Conservation (phyloP, 495 filamentous ascomycete species). For the Stereocaulon alpinum region DNA sequence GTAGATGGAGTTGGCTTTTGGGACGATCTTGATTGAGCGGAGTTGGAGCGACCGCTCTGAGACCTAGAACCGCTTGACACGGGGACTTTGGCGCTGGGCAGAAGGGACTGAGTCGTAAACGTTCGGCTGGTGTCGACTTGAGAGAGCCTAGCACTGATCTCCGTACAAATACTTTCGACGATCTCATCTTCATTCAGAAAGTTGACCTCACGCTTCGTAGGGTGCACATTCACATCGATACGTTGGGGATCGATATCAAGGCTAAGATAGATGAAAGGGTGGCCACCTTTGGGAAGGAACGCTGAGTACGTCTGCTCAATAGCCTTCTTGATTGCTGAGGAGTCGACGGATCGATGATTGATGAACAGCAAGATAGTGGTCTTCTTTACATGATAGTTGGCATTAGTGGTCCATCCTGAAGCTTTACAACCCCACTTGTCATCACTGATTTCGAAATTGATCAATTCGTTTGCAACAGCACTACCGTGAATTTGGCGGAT, state of each 20-base stretch:
- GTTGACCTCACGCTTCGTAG: conserved; percentile 95
- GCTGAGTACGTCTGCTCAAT: conserved; percentile 83
- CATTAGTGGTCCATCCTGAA: conserved; percentile 76
- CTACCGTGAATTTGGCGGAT: conserved; percentile 86
- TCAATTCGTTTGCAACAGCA: conserved; percentile 77
- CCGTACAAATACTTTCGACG: conserved; percentile 74
- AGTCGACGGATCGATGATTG: conserved; percentile 95
- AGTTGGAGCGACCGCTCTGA: conserved; percentile 25
- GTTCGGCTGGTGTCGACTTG: conserved; percentile 91
- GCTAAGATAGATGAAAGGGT: conserved; percentile 89
- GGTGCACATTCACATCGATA: conserved; percentile 97
- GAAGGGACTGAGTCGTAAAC: conserved; percentile 84
- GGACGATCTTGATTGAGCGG: not conserved
- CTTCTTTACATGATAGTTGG: conserved; percentile 91
- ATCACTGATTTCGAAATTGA: conserved; percentile 64
- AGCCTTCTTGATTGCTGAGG: conserved; percentile 75
- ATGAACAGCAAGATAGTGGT: conserved; percentile 89
- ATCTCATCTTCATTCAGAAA: conserved; percentile 98
- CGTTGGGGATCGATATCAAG: conserved; percentile 87
- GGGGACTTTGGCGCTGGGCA: conserved; percentile 45
- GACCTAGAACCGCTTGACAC: conserved; percentile 27
- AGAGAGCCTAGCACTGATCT: conserved; percentile 67
- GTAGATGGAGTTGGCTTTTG: conserved; percentile 28
- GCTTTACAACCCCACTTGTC: conserved; percentile 74
- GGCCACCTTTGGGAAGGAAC: conserved; percentile 89